These are phyloP conservation scores for Calophaca sinica DNA, from an alignment of 306 rosid species.

Conservation along the genomic window DNA sequence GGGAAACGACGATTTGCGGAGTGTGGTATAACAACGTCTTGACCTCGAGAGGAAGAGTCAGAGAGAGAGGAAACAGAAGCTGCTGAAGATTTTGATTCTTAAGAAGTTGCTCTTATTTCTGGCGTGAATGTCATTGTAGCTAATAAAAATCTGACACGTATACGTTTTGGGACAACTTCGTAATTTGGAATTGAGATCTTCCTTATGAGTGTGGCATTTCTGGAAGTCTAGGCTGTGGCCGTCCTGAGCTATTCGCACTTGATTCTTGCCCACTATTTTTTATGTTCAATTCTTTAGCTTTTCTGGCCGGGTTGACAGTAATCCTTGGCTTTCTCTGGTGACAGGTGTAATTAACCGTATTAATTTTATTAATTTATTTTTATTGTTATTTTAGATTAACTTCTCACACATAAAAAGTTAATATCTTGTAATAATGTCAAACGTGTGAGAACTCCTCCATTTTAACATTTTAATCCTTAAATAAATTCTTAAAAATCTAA, in stretches of 20 bases:
- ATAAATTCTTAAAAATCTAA: too few species aligned
- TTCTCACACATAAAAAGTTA: too few species aligned
- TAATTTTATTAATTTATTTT: too few species aligned
- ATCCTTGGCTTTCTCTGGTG: background rate
- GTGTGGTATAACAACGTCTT: constrained; percentile 32
- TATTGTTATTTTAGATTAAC: too few species aligned
- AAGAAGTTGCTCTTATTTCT: background rate
- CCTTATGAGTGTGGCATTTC: background rate
- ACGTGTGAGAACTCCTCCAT: too few species aligned
- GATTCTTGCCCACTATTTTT: background rate
- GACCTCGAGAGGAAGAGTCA: constrained; percentile 41
- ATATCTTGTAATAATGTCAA: too few species aligned
- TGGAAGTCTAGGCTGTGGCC: background rate
- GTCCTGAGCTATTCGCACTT: background rate
- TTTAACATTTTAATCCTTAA: too few species aligned
- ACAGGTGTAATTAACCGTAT: background rate
- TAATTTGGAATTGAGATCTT: background rate
- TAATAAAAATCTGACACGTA: background rate
- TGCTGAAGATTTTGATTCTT: constrained; percentile 15
- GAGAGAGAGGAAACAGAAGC: constrained; percentile 5
- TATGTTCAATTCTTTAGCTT: background rate
- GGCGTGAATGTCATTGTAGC: background rate
- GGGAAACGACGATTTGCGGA: constrained; percentile 30
- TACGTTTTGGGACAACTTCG: background rate
- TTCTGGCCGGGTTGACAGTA: too few species aligned